Evolutionary conservation across 2,329 filamentous ascomycete genomes (phyloP).

Genomic region (Calonectria naviculata): DNA sequence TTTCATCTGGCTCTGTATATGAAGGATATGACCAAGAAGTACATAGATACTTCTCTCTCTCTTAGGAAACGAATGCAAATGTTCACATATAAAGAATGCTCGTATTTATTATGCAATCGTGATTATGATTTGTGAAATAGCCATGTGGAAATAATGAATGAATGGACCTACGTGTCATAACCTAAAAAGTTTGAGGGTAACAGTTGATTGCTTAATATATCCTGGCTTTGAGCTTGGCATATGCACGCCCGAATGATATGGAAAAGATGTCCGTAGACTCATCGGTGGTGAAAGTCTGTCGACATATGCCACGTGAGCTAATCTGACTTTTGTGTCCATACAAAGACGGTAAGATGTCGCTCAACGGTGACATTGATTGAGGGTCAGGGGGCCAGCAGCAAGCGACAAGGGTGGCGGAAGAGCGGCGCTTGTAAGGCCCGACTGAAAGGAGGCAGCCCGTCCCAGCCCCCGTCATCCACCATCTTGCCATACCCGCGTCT

Average conservation of each 20-base stretch:
- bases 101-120: background rate
- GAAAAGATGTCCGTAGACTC: background rate
- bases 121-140: background rate
- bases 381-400: background rate
- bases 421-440: background rate
- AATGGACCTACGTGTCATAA: background rate
- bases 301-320: background rate
- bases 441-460: slow-evolving; percentile 17
- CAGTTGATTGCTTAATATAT: background rate
- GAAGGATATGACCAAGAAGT: slow-evolving; percentile 7
- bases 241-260: background rate
- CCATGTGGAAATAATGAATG: background rate
- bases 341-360: background rate
- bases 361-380: background rate
- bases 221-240: background rate
- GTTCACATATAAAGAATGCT: slow-evolving; percentile 2
- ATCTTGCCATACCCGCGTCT: background rate
- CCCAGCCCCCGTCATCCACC: background rate
- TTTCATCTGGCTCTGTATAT: slow-evolving; percentile 17
- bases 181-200: background rate
- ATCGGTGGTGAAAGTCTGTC: background rate
- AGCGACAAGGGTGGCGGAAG: background rate
- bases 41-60: background rate
- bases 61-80: slow-evolving; percentile 5
- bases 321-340: background rate